Evolutionary conservation across 441 rosid species (phyloP), one percentile per base, ranked within the genome.

Genomic region (Biscutella laevigata): DNA sequence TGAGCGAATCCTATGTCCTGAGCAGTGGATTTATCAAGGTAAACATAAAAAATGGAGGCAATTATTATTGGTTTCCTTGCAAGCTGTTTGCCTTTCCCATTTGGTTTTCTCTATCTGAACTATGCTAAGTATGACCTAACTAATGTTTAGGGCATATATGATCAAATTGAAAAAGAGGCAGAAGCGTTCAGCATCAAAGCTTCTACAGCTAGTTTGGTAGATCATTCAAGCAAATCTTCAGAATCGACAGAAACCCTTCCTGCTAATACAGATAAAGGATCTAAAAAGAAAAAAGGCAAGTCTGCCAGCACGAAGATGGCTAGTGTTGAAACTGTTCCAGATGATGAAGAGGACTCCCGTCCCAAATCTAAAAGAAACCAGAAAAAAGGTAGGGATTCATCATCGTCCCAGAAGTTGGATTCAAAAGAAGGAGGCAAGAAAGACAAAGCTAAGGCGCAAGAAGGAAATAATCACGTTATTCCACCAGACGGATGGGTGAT

Each of bases 11-110:
- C 21, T 88, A 64, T 66, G 67, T 88, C 55, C 62, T 92, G 70
- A 88, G 98, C 76, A 67, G 63, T 77, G 76, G 69, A 40, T 92
- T 85, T 71, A 67, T 92, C 58, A 88, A 83, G 95, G 98, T 88
- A 76, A 17, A 57, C 22, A 26, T 44, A 66, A 45, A 11, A 48
- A 40, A 12, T 37, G 30, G 25, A 59, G 28, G 27, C 13, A 24
- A 10, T 13, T 8, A 12, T 33, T 47, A 14, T 56, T 45, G 26
- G 37, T 44, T 50, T 30, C 27, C 6, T 44, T 55, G 14, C 14
- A 2, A 40, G 4, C 12, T 56, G 12, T 45, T 34, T 45, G 19
- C 40, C 28, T 60, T 35, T 47, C 14, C 41, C 26, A 36, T 24
- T 44, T 21, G 21, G 15, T 29, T 52, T 36, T 52, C 46, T 68